A percentile compares a stretch with the other conserved stretches of the same genome.
Conservation (phyloP, 148 eudicot genomes). For the Rhododendron griersonianum region DNA sequence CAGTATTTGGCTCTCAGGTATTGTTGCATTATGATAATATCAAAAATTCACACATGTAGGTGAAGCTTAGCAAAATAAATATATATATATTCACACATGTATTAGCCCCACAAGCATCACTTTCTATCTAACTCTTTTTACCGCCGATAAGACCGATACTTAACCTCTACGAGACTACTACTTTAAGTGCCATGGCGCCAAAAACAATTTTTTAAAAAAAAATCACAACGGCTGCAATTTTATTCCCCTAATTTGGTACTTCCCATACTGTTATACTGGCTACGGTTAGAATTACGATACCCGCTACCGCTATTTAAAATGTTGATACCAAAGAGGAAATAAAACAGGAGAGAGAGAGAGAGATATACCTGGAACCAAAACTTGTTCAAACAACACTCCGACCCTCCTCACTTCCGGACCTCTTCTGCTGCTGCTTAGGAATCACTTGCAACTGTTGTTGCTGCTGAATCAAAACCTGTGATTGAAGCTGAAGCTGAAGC, state of each 20-base stretch:
- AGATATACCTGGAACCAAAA: slow-evolving; percentile 16
- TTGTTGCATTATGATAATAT: too few species aligned
- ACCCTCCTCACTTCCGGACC: slow-evolving; percentile 35
- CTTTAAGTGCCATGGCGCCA: not conserved
- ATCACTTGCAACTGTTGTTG: slow-evolving; percentile 28
- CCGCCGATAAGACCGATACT: not conserved
- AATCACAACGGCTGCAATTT: not conserved
- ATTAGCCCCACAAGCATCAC: not conserved
- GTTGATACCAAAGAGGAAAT: not conserved
- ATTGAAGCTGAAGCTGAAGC: slow-evolving; percentile 18
- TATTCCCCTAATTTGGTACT: not conserved
- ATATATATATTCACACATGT: not conserved
- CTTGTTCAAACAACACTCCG: slow-evolving; percentile 23
- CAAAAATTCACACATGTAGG: not conserved
- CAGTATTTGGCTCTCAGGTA: not conserved
- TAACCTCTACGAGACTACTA: not conserved
- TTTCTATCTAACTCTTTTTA: not conserved
- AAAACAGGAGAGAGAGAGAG: not conserved
- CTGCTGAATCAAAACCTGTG: slow-evolving; percentile 10
- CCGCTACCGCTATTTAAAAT: not conserved
- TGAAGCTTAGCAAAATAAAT: too few species aligned
- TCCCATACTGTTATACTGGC: not conserved
- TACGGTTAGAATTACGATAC: not conserved
- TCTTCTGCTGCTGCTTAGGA: slow-evolving; percentile 29
- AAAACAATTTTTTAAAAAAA: not conserved